phyloP scores from a whole-genome alignment of 83 land plant genomes.

The Picea abies region DNA sequence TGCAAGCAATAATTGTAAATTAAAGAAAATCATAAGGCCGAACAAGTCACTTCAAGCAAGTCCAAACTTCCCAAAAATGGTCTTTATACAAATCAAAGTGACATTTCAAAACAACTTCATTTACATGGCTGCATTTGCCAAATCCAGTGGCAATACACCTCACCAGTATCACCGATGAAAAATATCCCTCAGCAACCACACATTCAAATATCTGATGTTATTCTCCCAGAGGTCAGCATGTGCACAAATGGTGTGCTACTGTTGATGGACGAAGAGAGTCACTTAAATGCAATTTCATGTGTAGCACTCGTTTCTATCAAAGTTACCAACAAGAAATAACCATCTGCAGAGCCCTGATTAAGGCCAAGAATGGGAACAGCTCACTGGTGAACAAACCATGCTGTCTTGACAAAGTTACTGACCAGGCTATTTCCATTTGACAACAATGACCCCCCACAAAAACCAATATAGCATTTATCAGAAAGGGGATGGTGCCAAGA shows the following conservation, averaged over 20 bases:
- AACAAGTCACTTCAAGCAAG: background rate
- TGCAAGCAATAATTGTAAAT: background rate
- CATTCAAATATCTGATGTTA: background rate
- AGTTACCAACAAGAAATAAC: background rate
- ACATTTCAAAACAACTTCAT: background rate
- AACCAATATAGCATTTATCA: background rate
- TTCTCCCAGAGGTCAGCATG: background rate
- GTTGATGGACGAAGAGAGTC: background rate
- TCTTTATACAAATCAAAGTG: background rate
- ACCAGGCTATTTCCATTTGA: background rate
- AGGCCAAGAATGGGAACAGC: background rate
- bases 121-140: background rate
- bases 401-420: background rate
- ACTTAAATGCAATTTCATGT: background rate
- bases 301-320: background rate
- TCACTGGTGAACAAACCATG: background rate
- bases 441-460: background rate
- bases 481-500: background rate
- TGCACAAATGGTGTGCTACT: background rate
- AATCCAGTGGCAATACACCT: background rate
- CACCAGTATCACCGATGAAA: background rate
- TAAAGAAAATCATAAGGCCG: background rate
- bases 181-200: background rate
- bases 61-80: background rate
- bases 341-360: background rate